A percentile compares a stretch with the other conserved stretches of the same genome.
Conservation (phyloP, 2,329 filamentous ascomycete genomes). For the Verticillium longisporum region DNA sequence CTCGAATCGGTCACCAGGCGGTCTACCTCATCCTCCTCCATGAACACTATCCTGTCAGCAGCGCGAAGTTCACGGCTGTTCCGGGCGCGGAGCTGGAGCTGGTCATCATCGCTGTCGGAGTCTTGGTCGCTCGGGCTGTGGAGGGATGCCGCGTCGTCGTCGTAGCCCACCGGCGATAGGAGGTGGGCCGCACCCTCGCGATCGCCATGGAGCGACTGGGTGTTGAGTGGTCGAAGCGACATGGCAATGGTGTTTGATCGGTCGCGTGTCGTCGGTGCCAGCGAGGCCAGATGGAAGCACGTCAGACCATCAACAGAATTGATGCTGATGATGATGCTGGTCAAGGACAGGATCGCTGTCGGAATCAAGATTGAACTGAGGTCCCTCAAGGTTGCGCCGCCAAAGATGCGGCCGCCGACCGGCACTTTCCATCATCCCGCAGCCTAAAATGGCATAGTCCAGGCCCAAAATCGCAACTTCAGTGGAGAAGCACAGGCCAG, state of each 20-base stretch:
- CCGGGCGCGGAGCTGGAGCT: conserved; percentile 57
- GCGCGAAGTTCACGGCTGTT: conserved; percentile 64
- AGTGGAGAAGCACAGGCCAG: background rate
- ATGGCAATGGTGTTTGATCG: conserved; percentile 2
- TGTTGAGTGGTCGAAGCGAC: conserved; percentile 7
- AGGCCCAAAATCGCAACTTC: background rate
- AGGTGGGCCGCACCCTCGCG: conserved; percentile 35
- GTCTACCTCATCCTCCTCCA: conserved; percentile 69
- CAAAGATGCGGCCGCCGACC: background rate
- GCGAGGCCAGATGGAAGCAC: background rate
- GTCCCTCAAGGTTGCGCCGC: background rate
- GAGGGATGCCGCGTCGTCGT: conserved; percentile 62
- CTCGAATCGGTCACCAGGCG: conserved; percentile 49
- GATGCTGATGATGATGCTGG: background rate
- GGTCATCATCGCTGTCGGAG: conserved; percentile 69
- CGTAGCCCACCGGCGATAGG: conserved; percentile 58
- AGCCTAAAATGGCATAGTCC: background rate
- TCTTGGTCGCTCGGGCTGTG: conserved; percentile 65
- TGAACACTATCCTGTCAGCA: conserved; percentile 63
- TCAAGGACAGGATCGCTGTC: too few relatives aligned
- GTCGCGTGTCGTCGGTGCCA: background rate
- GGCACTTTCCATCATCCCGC: background rate
- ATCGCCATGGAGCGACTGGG: conserved; percentile 3
- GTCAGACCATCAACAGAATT: background rate
- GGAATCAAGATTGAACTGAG: background rate